Evolutionary conservation across 2,329 filamentous ascomycete genomes (phyloP).

Genomic region (Immersiporthe knoxdaviesiana): DNA sequence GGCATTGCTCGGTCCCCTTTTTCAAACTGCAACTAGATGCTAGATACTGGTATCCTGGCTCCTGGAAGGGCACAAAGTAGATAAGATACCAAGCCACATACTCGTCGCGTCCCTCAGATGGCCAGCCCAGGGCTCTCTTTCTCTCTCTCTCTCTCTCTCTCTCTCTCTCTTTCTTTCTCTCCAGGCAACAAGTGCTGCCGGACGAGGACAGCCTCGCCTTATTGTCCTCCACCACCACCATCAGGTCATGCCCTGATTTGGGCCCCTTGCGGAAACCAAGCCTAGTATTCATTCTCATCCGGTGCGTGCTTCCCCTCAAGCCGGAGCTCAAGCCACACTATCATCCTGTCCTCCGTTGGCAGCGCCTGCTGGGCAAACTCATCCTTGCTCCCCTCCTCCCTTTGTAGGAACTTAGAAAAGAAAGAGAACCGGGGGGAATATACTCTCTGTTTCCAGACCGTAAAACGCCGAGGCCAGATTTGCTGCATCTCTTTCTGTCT

Average conservation of each 20-base stretch:
- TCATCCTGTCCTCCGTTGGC: slow-evolving; percentile 1
- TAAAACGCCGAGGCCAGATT: slow-evolving; percentile 29
- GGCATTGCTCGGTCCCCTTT: slow-evolving; percentile 16
- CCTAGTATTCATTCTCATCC: not conserved
- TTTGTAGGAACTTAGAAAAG: slow-evolving; percentile 17
- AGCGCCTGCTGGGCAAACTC: slow-evolving; percentile 15
- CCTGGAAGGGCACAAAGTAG: slow-evolving; percentile 4
- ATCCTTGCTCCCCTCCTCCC: slow-evolving; percentile 17
- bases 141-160: not conserved
- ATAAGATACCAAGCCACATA: slow-evolving; percentile 25
- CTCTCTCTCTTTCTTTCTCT: not conserved
- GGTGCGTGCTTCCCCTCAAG: slow-evolving; percentile 20
- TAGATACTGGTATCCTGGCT: slow-evolving; percentile 27
- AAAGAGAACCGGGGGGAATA: too few relatives aligned
- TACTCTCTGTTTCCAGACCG: slow-evolving; percentile 24
- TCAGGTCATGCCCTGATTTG: too few relatives aligned
- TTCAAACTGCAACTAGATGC: slow-evolving; percentile 19
- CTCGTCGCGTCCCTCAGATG: slow-evolving; percentile 8
- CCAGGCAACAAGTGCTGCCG: slow-evolving; percentile 6
- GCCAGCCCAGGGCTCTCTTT: not conserved
- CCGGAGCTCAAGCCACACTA: slow-evolving; percentile 19
- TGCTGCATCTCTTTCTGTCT: slow-evolving; percentile 26
- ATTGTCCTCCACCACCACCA: not conserved
- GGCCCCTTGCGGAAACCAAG: not conserved
- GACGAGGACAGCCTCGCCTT: slow-evolving; percentile 16